Evolutionary conservation across 2,329 filamentous ascomycete genomes (phyloP), one percentile per base, ranked within the genome.

Genomic region (Hirsutella rhossiliensis): DNA sequence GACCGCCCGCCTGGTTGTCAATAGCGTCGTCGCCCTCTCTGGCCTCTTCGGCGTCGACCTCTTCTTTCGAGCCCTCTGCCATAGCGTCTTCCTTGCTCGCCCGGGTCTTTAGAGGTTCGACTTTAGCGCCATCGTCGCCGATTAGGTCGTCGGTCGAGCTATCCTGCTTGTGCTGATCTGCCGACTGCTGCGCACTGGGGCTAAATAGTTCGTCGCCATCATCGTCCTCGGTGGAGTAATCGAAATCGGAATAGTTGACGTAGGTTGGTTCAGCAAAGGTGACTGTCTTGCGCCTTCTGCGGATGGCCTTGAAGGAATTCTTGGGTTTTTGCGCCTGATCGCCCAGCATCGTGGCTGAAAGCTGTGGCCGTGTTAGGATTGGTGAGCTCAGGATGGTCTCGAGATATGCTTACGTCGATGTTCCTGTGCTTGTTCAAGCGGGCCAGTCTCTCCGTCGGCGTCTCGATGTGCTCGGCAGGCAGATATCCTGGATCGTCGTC

Each of bases 381-480:
- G 18, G 4, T 13, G 19, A 15, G 20, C 3, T 6, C 9, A 15
- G 12, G 13, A 15, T 38, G 27, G 30, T 2, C 18, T 5, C 38
- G 13, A 31, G 13, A 7, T 3, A 17, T 40, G 60, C 86, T 51
- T 76, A 94, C 88, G 68, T 98, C 92, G 55, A 97, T 89, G 59
- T 98, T 98, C 58, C 92, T 80, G 65, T 98, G 92, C 66, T 98
- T 98, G 65, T 98, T 98, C 50, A 97, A 67, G 50, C 92, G 80
- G 39, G 92, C 92, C 49, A 98, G 67, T 59, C 92, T 78, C 69
- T 98, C 92, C 15, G 90, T 96, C 3, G 92, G 92, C 9, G 92
- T 98, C 62, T 98, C 92, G 52, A 98, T 98, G 61, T 98, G 92
- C 63, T 98, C 92, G 41, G 92, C 92, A 41, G 92, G 92, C 44